These are phyloP conservation scores for Bassia scoparia DNA, from an alignment of 148 eudicot species.

Conservation along the genomic window DNA sequence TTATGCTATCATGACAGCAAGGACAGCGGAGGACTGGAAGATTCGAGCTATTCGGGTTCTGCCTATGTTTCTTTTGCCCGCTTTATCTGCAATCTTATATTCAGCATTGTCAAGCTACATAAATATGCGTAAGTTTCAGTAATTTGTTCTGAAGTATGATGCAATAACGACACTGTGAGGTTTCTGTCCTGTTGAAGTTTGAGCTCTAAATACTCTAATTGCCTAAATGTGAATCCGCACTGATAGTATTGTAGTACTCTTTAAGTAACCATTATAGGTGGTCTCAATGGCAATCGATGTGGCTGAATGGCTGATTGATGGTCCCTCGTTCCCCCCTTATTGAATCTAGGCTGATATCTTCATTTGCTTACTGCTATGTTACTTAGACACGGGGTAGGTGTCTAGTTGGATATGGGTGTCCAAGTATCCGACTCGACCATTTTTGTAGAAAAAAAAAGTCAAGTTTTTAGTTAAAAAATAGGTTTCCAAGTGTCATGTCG, in stretches of 20 bases:
- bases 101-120: conserved; percentile 49
- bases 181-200: background rate
- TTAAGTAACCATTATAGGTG: background rate
- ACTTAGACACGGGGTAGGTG: too few species aligned
- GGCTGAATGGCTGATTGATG: background rate
- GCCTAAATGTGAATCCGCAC: background rate
- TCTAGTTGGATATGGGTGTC: too few species aligned
- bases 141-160: background rate
- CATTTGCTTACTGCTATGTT: too few species aligned
- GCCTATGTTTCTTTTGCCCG: conserved; percentile 92
- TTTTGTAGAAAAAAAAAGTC: too few species aligned
- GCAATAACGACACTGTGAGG: background rate
- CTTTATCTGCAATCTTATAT: conserved; percentile 46
- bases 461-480: too few species aligned
- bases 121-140: conserved; percentile 62
- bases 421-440: too few species aligned
- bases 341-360: too few species aligned
- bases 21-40: conserved; percentile 70
- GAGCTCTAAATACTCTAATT: background rate
- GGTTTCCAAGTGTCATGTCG: too few species aligned
- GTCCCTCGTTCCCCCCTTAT: background rate
- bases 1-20: conserved; percentile 80
- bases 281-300: background rate
- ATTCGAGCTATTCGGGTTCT: conserved; percentile 73
- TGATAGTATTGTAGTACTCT: background rate